Evolutionary conservation across 2,329 filamentous ascomycete species (phyloP), one percentile per base, ranked within the genome.

Genomic region (Xylariaceae sp.): DNA sequence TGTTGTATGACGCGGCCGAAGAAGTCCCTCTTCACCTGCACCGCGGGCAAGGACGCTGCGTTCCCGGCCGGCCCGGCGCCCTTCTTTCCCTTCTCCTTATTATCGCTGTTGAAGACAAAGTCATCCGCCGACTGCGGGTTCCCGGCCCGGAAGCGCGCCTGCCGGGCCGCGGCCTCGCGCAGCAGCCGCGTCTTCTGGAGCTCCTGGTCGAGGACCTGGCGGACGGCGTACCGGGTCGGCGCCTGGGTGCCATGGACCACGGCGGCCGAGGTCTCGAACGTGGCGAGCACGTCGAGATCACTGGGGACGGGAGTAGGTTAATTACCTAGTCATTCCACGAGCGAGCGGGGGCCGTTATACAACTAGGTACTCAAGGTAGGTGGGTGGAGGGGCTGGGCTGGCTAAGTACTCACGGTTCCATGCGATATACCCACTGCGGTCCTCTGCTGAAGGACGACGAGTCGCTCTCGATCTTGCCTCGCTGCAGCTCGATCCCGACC

Each of bases 371-470:
- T n/a, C n/a, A n/a, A n/a, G n/a, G n/a, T n/a, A n/a, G n/a, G n/a
- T n/a, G n/a, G n/a, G n/a, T n/a, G n/a, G n/a, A n/a, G n/a, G n/a
- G n/a, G n/a, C n/a, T n/a, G n/a, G n/a, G n/a, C n/a, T n/a, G n/a
- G n/a, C n/a, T n/a, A n/a, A n/a, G n/a, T n/a, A 79, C 82, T 70
- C 65, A 89, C 72, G 92, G 92, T 52, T 96, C 90, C 85, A 98
- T 89, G 33, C 92, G 78, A 59, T 94, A 96, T 7, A 94, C 80
- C 72, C 80, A 96, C 46, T 77, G 70, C 13, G 70, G 63, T n/a
- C 74, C 79, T 21, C 76, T 72, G 36, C 68, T 68, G 14, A 63
- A 65, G 5, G 68, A 57, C 6, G 68, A 57, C 6, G 72, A 71
- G 22, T 84, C 81, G 10, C 69, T 70, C 51, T 94, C 88, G 27